These are phyloP conservation scores for Hypholoma sublateritium DNA, from an alignment of 768 basidiomycete species.

Conservation along the genomic window DNA sequence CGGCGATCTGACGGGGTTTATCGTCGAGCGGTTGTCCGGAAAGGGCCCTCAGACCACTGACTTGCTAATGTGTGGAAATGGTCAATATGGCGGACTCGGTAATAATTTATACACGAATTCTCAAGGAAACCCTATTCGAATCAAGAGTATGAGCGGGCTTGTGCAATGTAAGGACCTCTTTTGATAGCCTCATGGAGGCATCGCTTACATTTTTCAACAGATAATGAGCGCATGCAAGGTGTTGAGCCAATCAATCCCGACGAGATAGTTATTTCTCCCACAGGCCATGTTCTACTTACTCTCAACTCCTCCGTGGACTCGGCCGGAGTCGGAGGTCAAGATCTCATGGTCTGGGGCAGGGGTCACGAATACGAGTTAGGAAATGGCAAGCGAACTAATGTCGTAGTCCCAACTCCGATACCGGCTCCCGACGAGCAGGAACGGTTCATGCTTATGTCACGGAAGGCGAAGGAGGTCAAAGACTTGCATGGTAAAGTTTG, in stretches of 20 bases:
- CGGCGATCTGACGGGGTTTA: slow-evolving; percentile 77
- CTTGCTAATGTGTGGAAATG: slow-evolving; percentile 79
- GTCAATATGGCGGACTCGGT: slow-evolving; percentile 79
- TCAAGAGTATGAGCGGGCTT: slow-evolving; percentile 80
- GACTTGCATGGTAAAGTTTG: slow-evolving; percentile 63
- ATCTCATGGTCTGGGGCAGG: slow-evolving; percentile 72
- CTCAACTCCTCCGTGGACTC: slow-evolving; percentile 59
- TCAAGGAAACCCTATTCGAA: slow-evolving; percentile 67
- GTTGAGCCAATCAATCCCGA: slow-evolving; percentile 65
- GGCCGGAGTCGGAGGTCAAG: slow-evolving; percentile 56
- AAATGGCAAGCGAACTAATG: slow-evolving; percentile 65
- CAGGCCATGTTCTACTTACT: slow-evolving; percentile 74
- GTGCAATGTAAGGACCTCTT: slow-evolving; percentile 67
- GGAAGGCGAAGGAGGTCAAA: slow-evolving; percentile 49
- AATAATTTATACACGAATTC: slow-evolving; percentile 67
- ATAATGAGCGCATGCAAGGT: slow-evolving; percentile 59
- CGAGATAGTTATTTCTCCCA: slow-evolving; percentile 65
- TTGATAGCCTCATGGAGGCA: not conserved
- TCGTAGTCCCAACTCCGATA: slow-evolving; percentile 53
- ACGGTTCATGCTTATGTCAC: slow-evolving; percentile 57
- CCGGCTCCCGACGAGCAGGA: slow-evolving; percentile 46
- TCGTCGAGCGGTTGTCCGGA: slow-evolving; percentile 51
- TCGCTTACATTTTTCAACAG: slow-evolving; percentile 35
- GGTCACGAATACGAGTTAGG: slow-evolving; percentile 77
- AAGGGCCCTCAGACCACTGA: slow-evolving; percentile 32